A percentile compares a stretch with the other conserved stretches of the same genome.
Evolutionary conservation across 208 protist genomes (phyloP).

Genomic region (Acanthamoeba triangularis): DNA sequence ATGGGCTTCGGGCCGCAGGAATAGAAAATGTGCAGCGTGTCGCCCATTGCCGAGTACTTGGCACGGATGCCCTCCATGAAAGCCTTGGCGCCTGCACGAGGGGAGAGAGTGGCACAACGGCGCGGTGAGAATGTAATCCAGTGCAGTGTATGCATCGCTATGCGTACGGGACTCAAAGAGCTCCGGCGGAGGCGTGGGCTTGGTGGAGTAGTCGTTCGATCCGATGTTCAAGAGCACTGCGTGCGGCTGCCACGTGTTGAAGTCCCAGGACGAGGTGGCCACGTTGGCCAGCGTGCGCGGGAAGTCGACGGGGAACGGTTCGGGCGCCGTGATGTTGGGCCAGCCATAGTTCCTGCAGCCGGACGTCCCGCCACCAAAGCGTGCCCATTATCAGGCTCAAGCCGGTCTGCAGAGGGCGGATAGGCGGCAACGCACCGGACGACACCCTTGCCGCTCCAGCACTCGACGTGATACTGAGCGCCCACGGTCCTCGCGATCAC

Average conservation of each 20-base stretch:
- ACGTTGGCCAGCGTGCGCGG: slow-evolving; percentile 25
- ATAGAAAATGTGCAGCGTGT: slow-evolving; percentile 50
- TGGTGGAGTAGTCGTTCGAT: slow-evolving; percentile 6
- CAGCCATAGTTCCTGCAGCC: neutral
- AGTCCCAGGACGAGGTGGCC: neutral
- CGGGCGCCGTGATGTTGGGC: slow-evolving; percentile 42
- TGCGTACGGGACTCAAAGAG: slow-evolving; percentile 37
- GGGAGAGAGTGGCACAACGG: neutral
- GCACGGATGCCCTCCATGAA: slow-evolving; percentile 22
- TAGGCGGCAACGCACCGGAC: neutral
- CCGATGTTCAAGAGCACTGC: neutral
- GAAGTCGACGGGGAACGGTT: slow-evolving; percentile 8
- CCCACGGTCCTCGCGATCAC: neutral
- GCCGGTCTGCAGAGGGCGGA: neutral
- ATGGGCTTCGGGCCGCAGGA: slow-evolving; percentile 52
- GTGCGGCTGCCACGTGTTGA: neutral
- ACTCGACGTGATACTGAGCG: slow-evolving; percentile 36
- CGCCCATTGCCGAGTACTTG: slow-evolving; percentile 13
- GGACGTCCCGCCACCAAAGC: no score
- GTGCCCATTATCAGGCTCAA: no score
- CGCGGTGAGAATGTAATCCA: neutral
- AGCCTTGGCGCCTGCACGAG: neutral
- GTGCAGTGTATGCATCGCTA: neutral
- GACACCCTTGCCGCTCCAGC: slow-evolving; percentile 41
- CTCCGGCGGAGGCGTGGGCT: neutral